Evolutionary conservation across 179 eudicot genomes (phyloP), one percentile per base, ranked within the genome.

Genomic region (Pouteria campechiana): DNA sequence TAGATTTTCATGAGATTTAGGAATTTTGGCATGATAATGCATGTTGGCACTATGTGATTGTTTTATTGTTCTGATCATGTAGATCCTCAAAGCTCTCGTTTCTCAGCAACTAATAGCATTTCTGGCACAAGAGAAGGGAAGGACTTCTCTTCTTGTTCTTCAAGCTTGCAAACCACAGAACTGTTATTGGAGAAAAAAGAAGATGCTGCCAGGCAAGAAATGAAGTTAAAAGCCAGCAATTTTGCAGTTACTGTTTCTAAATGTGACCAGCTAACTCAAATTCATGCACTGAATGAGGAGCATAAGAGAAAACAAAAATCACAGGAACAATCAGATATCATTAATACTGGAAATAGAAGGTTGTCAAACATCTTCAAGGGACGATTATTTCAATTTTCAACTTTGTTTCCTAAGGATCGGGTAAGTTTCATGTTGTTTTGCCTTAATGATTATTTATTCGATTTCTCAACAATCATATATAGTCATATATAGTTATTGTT

Each of bases 391-490:
- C 32, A 62, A 42, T 82, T 90, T 68, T 74, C 90, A 6, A 58
- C 41, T 37, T 61, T 70, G 34, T 90, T 87, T 57, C 94, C 99
- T 27, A 58, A 45, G 32, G 87, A 74, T 19, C 72, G 73, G 76
- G 98, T 82, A 66, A 64, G 73, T 52, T 69, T 27, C n/a, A n/a
- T n/a, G n/a, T n/a, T n/a, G n/a, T n/a, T n/a, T n/a, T n/a, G n/a
- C n/a, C n/a, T n/a, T n/a, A n/a, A n/a, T n/a, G n/a, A n/a, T n/a
- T n/a, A n/a, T n/a, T n/a, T n/a, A n/a, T n/a, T n/a, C n/a, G n/a
- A n/a, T n/a, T n/a, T n/a, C n/a, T n/a, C n/a, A n/a, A n/a, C n/a
- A n/a, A n/a, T n/a, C n/a, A n/a, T n/a, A n/a, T n/a, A n/a, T n/a
- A n/a, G n/a, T n/a, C n/a, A n/a, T n/a, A n/a, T n/a, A n/a, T n/a